Base-by-base conservation (phyloP, 2,329 filamentous ascomycete genomes). In the Penicillium sp. region DNA sequence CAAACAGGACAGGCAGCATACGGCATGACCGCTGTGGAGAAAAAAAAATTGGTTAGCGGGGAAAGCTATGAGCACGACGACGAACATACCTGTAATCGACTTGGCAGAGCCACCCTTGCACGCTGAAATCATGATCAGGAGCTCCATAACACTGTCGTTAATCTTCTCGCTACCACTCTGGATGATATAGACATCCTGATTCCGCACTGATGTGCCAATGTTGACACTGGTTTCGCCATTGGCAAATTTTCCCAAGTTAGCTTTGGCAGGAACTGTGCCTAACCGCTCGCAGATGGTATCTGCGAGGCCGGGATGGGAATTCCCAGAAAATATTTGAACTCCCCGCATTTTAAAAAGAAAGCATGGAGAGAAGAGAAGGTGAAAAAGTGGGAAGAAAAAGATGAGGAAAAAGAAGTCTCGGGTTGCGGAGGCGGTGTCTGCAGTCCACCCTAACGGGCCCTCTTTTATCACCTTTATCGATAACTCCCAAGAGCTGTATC, bases 91-190 rank as follows among this genome's bases (percentile, higher is more conserved):
- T 66, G 93, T 97, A 71, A 97, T 90, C 69, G 94, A 96, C 80
- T 92, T 96, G 59, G 94, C 91, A 51, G 94, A 97, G 63, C 93
- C 94, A 70, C 94, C 92, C 77, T 97, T 97, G 83, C 94, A 99
- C 65, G 94, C 94, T 62, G 91, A 94, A 68, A 97, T 97, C 91
- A 99, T 96, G 76, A 99, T 97, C 71, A 99, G 84, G 71, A 99
- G 84, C 82, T 99, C 94, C 92, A 99, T 97, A 71, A 99, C 92
- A 69, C 91, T 95, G 78, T 99, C 94, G 75, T 99, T 99, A 82
- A 97, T 96, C 78, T 89, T 91, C 71, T 86, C 83, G 77, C 94
- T 97, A 62, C 94, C 94, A 59, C 93, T 97, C 80, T 99, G 94
- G 57, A 99, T 89, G 72, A 99, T 93, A 75, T 97, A 99, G 67